Evolutionary conservation across 805 yeast genomes (phyloP).

Genomic region (Barnettozyma botsteinii): DNA sequence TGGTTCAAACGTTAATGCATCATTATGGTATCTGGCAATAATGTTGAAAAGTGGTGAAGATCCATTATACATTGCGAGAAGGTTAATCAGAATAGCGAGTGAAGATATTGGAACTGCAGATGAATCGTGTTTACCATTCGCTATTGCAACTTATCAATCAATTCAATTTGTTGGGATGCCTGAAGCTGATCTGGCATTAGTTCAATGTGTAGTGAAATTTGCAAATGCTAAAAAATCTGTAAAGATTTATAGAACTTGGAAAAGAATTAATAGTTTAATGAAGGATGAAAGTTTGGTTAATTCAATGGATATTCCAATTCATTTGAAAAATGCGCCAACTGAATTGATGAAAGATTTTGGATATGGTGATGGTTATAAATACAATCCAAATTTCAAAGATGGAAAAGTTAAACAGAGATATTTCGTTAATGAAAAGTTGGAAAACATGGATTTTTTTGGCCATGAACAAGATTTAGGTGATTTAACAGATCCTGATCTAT

Average conservation of each 20-base stretch:
- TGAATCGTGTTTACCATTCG: slow-evolving; percentile 78
- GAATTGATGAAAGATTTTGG: slow-evolving; percentile 83
- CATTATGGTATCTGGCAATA: slow-evolving; percentile 76
- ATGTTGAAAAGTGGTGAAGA: slow-evolving; percentile 95
- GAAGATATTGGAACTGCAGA: slow-evolving; percentile 91
- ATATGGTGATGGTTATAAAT: slow-evolving; percentile 78
- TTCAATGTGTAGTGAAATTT: slow-evolving; percentile 88
- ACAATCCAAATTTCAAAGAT: slow-evolving; percentile 72
- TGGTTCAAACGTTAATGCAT: slow-evolving; percentile 87
- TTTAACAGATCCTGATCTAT: slow-evolving; percentile 36
- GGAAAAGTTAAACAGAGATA: slow-evolving; percentile 74
- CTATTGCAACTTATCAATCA: slow-evolving; percentile 79
- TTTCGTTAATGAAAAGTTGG: slow-evolving; percentile 54
- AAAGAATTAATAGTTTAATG: slow-evolving; percentile 54
- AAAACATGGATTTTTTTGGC: slow-evolving; percentile 44
- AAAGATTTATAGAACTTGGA: slow-evolving; percentile 77
- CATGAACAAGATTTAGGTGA: slow-evolving; percentile 50
- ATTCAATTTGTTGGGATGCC: slow-evolving; percentile 91
- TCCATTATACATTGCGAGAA: slow-evolving; percentile 79
- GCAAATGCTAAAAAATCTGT: slow-evolving; percentile 85
- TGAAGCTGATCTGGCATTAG: slow-evolving; percentile 83
- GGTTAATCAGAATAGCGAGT: slow-evolving; percentile 92
- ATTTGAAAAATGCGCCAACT: slow-evolving; percentile 93
- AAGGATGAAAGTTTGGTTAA: slow-evolving; percentile 46
- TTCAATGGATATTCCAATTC: slow-evolving; percentile 56